Evolutionary conservation across 2,329 filamentous ascomycete species (phyloP).

Genomic region (Colletotrichum endophyticum): DNA sequence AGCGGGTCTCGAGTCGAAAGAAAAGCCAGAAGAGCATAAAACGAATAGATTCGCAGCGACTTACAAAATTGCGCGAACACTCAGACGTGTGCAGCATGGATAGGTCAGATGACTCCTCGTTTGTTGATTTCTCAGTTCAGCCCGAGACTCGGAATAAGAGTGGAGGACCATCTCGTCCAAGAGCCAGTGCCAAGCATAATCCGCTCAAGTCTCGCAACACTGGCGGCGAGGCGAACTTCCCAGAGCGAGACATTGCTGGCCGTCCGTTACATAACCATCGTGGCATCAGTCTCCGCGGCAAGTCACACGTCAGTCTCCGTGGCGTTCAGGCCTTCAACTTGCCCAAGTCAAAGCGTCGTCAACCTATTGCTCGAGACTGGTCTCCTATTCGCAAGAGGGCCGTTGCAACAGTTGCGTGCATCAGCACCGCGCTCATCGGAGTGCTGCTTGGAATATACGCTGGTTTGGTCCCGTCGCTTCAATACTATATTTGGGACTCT

Average conservation of each 20-base stretch:
- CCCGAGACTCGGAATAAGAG: constrained; percentile 13
- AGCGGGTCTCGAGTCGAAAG: constrained; percentile 15
- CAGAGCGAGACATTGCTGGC: constrained; percentile 27
- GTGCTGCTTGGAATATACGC: constrained; percentile 77
- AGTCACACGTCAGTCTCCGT: constrained; percentile 59
- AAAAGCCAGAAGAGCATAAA: neutral
- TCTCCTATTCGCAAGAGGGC: constrained; percentile 69
- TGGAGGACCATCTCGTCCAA: constrained; percentile 19
- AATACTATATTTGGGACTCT: constrained; percentile 76
- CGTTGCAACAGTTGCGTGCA: constrained; percentile 71
- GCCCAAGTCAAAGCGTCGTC: constrained; percentile 59
- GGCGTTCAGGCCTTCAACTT: constrained; percentile 57
- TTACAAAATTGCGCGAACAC: neutral
- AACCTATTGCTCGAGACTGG: constrained; percentile 77
- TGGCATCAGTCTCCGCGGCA: constrained; percentile 50
- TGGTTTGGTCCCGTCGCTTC: constrained; percentile 78
- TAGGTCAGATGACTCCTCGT: constrained; percentile 15
- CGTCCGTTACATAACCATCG: constrained; percentile 31
- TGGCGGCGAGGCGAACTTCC: constrained; percentile 25
- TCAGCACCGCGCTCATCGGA: constrained; percentile 75
- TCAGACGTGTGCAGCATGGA: constrained; percentile 12
- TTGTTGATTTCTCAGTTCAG: constrained; percentile 17
- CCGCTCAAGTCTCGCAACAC: neutral
- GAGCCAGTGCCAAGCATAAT: constrained; percentile 2
- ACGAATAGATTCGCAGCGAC: neutral